phyloP scores from a whole-genome alignment of 495 filamentous ascomycete species.

The Penicillium pancosmium region DNA sequence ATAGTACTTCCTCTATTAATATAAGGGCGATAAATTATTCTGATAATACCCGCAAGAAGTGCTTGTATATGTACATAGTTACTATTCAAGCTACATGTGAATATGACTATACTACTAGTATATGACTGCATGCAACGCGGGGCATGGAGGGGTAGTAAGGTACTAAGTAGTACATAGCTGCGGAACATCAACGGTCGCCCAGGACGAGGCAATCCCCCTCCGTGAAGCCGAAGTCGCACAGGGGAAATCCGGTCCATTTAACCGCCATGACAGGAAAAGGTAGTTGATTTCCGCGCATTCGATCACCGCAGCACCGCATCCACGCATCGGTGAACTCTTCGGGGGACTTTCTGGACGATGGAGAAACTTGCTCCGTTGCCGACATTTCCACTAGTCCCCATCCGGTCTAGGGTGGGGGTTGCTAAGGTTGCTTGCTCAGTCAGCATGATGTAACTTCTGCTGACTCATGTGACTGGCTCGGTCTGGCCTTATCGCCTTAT shows the following conservation, averaged over 20 bases:
- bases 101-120: not conserved
- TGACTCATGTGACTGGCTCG: not conserved
- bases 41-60: too few species aligned
- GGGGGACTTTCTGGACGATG: constrained; percentile 15
- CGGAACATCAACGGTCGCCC: not conserved
- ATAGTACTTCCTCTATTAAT: too few species aligned
- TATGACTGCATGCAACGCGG: constrained; percentile 26
- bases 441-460: constrained; percentile 41
- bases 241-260: not conserved
- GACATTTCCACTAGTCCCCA: constrained; percentile 19
- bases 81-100: not conserved
- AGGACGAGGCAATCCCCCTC: too few species aligned
- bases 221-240: not conserved
- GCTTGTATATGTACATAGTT: too few species aligned
- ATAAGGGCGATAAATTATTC: too few species aligned
- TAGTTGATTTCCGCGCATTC: not conserved
- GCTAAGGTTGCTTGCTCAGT: not conserved
- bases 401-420: constrained; percentile 34
- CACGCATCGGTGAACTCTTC: constrained; percentile 38
- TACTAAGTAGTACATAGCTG: not conserved
- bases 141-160: constrained; percentile 39
- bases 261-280: not conserved
- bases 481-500: not conserved
- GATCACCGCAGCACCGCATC: constrained; percentile 7
- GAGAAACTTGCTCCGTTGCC: constrained; percentile 32